These are phyloP conservation scores for Fistulifera solaris DNA, from an alignment of 108 stramenopile genomes.

Conservation along the genomic window DNA sequence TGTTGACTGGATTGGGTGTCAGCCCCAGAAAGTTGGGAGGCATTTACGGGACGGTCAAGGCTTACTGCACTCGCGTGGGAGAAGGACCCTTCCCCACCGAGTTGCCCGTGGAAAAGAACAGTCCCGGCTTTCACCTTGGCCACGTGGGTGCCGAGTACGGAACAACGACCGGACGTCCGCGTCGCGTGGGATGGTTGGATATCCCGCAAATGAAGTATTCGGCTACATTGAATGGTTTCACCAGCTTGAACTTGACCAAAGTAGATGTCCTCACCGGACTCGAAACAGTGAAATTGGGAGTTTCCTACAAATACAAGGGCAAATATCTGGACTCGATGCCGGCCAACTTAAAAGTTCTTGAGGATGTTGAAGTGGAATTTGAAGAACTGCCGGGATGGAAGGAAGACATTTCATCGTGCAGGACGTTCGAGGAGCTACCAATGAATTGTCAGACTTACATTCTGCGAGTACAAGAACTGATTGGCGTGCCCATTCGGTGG, in stretches of 20 bases:
- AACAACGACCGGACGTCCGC: constrained; percentile 90
- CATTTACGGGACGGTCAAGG: constrained; percentile 96
- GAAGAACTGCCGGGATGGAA: constrained; percentile 95
- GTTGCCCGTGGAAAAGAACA: constrained; percentile 43
- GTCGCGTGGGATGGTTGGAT: constrained; percentile 98
- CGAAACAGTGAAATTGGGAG: constrained; percentile 69
- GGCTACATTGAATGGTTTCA: constrained; percentile 92
- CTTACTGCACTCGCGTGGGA: constrained; percentile 99
- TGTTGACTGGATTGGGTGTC: constrained; percentile 97
- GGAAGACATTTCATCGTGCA: constrained; percentile 81
- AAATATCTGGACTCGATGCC: constrained; percentile 87
- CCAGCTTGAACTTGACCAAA: constrained; percentile 95
- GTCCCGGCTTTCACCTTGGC: constrained; percentile 74
- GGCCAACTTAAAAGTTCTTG: constrained; percentile 68
- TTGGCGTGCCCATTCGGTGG: constrained; percentile 94
- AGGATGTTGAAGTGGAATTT: constrained; percentile 88
- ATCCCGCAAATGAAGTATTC: constrained; percentile 94
- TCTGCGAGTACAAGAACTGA: constrained; percentile 82
- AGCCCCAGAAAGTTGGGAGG: constrained; percentile 88
- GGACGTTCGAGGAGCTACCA: constrained; percentile 92
- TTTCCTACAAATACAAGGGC: constrained; percentile 86
- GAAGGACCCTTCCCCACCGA: constrained; percentile 99
- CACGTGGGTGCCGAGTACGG: constrained; percentile 93
- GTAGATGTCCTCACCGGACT: constrained; percentile 96
- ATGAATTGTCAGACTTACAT: constrained; percentile 89